These are phyloP conservation scores for Botrytis byssoidea DNA, from an alignment of 2,329 filamentous ascomycete genomes.

Conservation along the genomic window DNA sequence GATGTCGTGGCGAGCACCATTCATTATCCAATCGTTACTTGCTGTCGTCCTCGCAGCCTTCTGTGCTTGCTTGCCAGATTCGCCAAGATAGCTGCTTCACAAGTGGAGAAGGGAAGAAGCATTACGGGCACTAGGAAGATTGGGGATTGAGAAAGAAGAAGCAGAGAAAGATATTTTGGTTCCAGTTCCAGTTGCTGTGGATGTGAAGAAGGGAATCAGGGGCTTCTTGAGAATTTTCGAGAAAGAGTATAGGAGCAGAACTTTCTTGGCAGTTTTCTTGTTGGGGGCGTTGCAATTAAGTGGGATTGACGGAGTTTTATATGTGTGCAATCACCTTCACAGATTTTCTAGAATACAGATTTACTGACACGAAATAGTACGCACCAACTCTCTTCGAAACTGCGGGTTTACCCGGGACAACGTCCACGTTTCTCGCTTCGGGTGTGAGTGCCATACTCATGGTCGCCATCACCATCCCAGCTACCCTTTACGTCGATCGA, in stretches of 20 bases:
- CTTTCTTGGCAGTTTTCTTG: conserved; percentile 52
- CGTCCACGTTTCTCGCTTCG: not conserved
- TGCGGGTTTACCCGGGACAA: not conserved
- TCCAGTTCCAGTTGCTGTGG: not conserved
- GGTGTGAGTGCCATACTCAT: not conserved
- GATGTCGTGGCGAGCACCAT: conserved; percentile 56
- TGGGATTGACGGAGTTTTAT: conserved; percentile 60
- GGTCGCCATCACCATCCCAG: not conserved
- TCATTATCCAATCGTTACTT: conserved; percentile 45
- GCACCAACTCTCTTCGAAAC: not conserved
- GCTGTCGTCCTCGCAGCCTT: conserved; percentile 41
- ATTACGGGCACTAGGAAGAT: conserved; percentile 37
- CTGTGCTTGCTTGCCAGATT: conserved; percentile 49
- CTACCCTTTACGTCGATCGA: not conserved
- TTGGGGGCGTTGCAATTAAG: conserved; percentile 57
- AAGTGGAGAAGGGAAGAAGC: conserved; percentile 50
- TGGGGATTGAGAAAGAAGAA: conserved; percentile 26
- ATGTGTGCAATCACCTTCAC: conserved; percentile 43
- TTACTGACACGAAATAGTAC: not conserved
- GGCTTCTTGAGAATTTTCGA: conserved; percentile 28
- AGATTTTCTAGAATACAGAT: not conserved
- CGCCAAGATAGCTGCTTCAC: conserved; percentile 55
- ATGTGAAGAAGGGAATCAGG: not conserved
- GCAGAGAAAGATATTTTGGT: conserved; percentile 24
- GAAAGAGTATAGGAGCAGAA: conserved; percentile 47